Evolutionary conservation across 2,329 filamentous ascomycete species (phyloP), one percentile per base, ranked within the genome.

Genomic region (Verticillium zaregamsianum): DNA sequence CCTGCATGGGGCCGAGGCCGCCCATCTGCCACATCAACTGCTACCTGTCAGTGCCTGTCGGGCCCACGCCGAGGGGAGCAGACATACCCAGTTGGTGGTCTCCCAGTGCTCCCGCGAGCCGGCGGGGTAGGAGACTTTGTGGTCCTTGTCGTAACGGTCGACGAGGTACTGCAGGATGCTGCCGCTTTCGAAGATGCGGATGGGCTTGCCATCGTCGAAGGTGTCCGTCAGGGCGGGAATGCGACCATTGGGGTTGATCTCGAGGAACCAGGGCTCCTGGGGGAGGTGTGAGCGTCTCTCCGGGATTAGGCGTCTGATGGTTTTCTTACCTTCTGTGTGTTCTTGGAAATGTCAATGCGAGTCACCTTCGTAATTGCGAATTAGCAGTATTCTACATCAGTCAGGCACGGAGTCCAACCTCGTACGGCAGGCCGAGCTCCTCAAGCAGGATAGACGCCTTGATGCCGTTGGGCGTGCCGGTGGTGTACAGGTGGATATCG

Each of bases 181-280:
- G 62, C 91, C 92, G 65, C 87, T 91, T 77, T 97, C 93, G 71
- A 96, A 97, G 20, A 97, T 74, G 62, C 84, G 82, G 72, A 96
- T 92, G 37, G 80, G 79, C 73, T 90, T 79, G 67, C 91, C 91
- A 73, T 95, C 88, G 5, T 81, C 80, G 73, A 91, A 89, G 7
- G 82, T 90, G 76, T 97, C 93, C 8, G 91, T 95, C 58, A 97
- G 70, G 62, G 93, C 93, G 4, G 93, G 93, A 69, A 97, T 96
- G 67, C 93, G 90, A 66, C 93, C 93, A 74, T 97, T 97, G 66
- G 93, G 93, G 77, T 97, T 97, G 78, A 97, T 96, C 59, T 88
- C 87, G 32, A 96, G 84, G 77, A 94, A 97, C 92, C 91, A 96
- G 17, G 86, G 86, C 74, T 94, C 79, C 72, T 77, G 61, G 15